Base-by-base conservation (phyloP, 169 alveolate species). In the Plasmodium gonderi region DNA sequence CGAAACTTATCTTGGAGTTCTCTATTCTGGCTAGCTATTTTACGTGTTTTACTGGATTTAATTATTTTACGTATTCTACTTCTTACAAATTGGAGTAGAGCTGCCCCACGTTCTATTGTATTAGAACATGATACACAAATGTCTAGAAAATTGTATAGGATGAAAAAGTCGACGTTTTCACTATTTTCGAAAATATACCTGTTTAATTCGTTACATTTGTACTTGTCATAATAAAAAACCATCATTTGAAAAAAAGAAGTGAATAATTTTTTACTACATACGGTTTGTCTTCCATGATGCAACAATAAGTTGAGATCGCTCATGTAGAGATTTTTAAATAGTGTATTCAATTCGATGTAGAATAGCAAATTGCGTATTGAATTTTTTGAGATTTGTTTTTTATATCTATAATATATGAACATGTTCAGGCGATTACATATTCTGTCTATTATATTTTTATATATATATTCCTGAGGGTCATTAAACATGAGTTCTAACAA, bases 391-490 rank as follows among this genome's bases (percentile, higher is more conserved):
- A 85, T n/a, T 9, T 85, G n/a, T 5, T 72, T 85, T 72, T 74
- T 85, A 65, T 75, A 85, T 45, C 23, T 85, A 85, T 54, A 12
- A 44, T 17, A 75, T 20, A 85, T 47, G 29, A 85, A 85, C 44
- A 85, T 60, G 36, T 85, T 74, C 45, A 85, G 60, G 0, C 23
- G 14, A n/a, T 38, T 85, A 29, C 29, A 44, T 47, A n/a, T 85
- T 29, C 64, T 26, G 33, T 74, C 79, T 31, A 29, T 36, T 17
- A 85, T 54, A 64, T 74, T 85, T 77, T 64, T 85, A 38, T 72
- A 85, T 29, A 85, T 54, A 38, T 85, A 85, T 77, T 85, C 92
- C 42, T 85, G 92, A 2, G 87, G 74, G 29, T 49, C 85, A 31
- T 49, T 51, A 44, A 54, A 74, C 45, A 85, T 85, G 23, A 85